Evolutionary conservation across 176 grass and related monocot species (phyloP).

Genomic region (Cocos nucifera): DNA sequence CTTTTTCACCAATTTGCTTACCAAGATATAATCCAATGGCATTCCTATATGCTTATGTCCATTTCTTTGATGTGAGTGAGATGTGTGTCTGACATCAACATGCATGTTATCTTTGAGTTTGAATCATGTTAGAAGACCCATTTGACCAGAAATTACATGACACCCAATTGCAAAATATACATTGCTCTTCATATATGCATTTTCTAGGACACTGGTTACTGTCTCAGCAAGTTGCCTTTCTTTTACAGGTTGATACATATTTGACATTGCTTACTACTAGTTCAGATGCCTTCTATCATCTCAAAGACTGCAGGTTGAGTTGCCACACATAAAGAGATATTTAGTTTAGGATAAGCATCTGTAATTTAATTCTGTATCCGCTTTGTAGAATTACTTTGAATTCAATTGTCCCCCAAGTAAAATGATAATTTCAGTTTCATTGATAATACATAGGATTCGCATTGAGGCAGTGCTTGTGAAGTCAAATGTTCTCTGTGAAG

Average conservation of each 20-base stretch:
- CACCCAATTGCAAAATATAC: too few relatives aligned
- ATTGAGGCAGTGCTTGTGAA: constrained; percentile 83
- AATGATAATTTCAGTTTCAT: constrained; percentile 4
- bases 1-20: constrained; percentile 93
- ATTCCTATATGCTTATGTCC: constrained; percentile 85
- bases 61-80: constrained; percentile 96
- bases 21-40: constrained; percentile 99
- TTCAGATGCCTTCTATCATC: constrained; percentile 89
- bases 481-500: constrained; percentile 73
- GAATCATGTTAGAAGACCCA: background rate
- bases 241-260: constrained; percentile 73
- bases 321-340: constrained; percentile 6
- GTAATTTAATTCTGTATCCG: too few relatives aligned
- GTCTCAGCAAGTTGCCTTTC: constrained; percentile 24
- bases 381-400: too few relatives aligned
- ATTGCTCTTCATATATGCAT: too few relatives aligned
- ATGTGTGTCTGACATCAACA: too few relatives aligned
- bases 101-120: background rate
- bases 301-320: constrained; percentile 85
- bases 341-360: too few relatives aligned
- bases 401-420: too few relatives aligned
- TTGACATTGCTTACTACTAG: constrained; percentile 63
- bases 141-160: background rate
- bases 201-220: background rate
- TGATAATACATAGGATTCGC: constrained; percentile 33